Percentiles rank a stretch among this genome's conserved stretches.
Evolutionary conservation across 2,329 filamentous ascomycete species (phyloP).

Genomic region (Magnaporthiopsis rhizophila): DNA sequence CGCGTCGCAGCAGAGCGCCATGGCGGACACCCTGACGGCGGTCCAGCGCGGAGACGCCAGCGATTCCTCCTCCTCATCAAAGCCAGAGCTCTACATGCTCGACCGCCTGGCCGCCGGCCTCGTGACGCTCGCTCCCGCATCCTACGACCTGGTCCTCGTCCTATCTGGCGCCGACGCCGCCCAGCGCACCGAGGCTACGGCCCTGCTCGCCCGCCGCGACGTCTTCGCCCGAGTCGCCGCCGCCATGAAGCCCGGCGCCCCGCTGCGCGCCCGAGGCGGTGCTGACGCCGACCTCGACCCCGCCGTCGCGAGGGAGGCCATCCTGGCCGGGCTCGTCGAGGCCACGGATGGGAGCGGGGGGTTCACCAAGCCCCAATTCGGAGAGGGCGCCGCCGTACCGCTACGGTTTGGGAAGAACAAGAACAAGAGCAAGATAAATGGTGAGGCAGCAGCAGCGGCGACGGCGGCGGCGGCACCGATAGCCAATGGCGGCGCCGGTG

Average conservation of each 20-base stretch:
- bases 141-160: slow-evolving; percentile 80
- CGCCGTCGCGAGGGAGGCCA: slow-evolving; percentile 64
- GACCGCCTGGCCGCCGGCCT: slow-evolving; percentile 81
- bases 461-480: not conserved
- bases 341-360: slow-evolving; percentile 50
- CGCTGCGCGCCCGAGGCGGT: slow-evolving; percentile 2
- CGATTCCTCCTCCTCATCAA: not conserved
- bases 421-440: slow-evolving; percentile 24
- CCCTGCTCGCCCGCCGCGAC: slow-evolving; percentile 51
- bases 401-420: slow-evolving; percentile 59
- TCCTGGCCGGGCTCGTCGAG: slow-evolving; percentile 70
- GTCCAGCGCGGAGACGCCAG: not conserved
- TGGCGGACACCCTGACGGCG: slow-evolving; percentile 5
- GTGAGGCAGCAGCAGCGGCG: slow-evolving; percentile 7
- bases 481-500: slow-evolving; percentile 1
- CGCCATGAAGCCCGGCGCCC: slow-evolving; percentile 7
- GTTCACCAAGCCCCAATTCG: slow-evolving; percentile 66
- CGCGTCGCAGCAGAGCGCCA: slow-evolving; percentile 50
- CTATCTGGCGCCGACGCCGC: slow-evolving; percentile 70
- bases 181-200: slow-evolving; percentile 50
- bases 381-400: slow-evolving; percentile 48
- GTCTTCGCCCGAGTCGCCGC: slow-evolving; percentile 56
- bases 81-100: slow-evolving; percentile 88
- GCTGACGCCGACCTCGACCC: slow-evolving; percentile 23
- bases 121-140: slow-evolving; percentile 63